phyloP scores from a whole-genome alignment of 345 rosid genomes.

The Euphorbia peplus region DNA sequence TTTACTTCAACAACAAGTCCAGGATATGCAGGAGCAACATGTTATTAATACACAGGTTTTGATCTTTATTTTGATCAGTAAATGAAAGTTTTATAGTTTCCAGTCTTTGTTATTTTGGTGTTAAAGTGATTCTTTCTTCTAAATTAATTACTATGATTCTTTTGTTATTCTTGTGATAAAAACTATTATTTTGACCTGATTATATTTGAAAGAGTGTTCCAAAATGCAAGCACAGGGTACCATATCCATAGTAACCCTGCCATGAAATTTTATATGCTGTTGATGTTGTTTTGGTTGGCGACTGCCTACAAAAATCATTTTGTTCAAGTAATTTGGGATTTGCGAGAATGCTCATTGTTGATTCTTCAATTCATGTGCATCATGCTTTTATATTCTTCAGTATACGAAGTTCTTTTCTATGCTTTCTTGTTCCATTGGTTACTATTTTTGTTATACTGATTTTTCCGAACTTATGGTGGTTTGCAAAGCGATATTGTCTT shows the following conservation, averaged over 20 bases:
- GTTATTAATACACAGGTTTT: conserved; percentile 74
- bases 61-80: neutral
- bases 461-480: neutral
- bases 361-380: neutral
- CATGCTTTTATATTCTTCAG: neutral
- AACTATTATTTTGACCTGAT: neutral
- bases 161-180: neutral
- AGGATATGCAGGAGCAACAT: conserved; percentile 70
- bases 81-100: conserved; percentile 1
- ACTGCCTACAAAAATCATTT: neutral
- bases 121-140: neutral
- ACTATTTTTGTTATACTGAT: neutral
- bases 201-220: neutral
- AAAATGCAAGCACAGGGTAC: neutral
- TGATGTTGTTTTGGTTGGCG: neutral
- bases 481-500: neutral
- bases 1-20: conserved; percentile 58
- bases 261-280: neutral
- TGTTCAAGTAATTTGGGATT: neutral
- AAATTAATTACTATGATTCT: neutral
- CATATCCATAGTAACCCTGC: neutral
- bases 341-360: neutral
- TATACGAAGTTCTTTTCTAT: neutral
- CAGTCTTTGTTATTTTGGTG: neutral
- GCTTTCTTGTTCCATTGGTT: neutral